phyloP scores from a whole-genome alignment of 768 basidiomycete genomes.

The Phaeotremella skinneri region DNA sequence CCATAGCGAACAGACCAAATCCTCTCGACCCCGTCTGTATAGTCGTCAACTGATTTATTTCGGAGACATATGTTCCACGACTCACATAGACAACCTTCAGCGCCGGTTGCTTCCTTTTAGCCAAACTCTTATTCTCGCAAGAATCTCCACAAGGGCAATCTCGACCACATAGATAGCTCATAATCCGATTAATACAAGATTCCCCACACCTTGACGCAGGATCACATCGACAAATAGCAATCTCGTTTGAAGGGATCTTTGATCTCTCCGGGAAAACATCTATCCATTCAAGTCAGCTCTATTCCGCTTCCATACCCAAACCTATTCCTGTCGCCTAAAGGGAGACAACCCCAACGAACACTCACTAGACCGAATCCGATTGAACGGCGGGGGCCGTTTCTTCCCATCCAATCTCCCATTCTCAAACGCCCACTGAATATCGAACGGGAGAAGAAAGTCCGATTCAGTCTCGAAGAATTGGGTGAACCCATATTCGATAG shows the following conservation, averaged over 20 bases:
- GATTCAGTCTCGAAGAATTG: conserved; percentile 35
- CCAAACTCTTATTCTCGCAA: conserved; percentile 50
- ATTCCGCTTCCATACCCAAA: too few relatives aligned
- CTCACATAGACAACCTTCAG: conserved; percentile 50
- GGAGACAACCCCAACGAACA: conserved; percentile 8
- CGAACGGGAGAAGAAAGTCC: conserved; percentile 45
- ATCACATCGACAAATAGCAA: conserved; percentile 47
- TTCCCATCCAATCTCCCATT: conserved; percentile 34
- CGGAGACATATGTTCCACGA: background rate
- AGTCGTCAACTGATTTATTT: background rate
- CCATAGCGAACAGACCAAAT: conserved; percentile 48
- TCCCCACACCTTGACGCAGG: conserved; percentile 46
- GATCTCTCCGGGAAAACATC: conserved; percentile 41
- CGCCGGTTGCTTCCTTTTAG: conserved; percentile 30
- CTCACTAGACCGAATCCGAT: conserved; percentile 39
- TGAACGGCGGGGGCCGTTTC: conserved; percentile 38
- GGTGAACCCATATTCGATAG: conserved; percentile 34
- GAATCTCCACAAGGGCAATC: conserved; percentile 48
- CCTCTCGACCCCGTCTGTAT: conserved; percentile 51
- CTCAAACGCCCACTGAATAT: conserved; percentile 42
- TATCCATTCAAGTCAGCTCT: conserved; percentile 10
- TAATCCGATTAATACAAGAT: conserved; percentile 51
- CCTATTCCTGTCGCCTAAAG: conserved; percentile 5
- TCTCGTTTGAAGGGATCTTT: conserved; percentile 13
- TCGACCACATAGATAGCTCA: conserved; percentile 53